Evolutionary conservation across 148 eudicot genomes (phyloP), one percentile per base, ranked within the genome.

Genomic region (Polygonum maritimum): DNA sequence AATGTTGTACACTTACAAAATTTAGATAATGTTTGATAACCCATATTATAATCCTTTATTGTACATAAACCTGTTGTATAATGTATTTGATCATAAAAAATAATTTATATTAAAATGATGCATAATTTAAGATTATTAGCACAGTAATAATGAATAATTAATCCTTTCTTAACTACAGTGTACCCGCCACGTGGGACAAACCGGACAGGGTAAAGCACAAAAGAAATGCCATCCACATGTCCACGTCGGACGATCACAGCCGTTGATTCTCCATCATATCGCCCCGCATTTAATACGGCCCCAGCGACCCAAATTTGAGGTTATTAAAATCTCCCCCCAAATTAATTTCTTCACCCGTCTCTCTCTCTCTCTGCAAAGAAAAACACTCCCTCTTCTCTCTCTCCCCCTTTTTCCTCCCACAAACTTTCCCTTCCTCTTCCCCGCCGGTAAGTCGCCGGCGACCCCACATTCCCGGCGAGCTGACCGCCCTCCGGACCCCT

Each of bases 271-370:
- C 1, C 71, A 14, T 67, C 44, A 5, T 5, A 26, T 54, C 26
- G 60, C 26, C 19, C 16, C 18, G 57, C 21, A 67, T 13, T 67
- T 22, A 67, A 67, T 67, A 38, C 7, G 10, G 5, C 52, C 75
- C 52, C 75, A 72, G 52, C 75, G 48, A 72, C 54, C 75, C 33
- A 72, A 41, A 9, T 41, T 44, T 48, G 75, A 72, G 35, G 36
- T 26, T 36, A 72, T 19, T 72, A 41, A 72, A 72, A 19, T 4
- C 52, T 19, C 39, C 49, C 39, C 49, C 51, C 33, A 11, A 22
- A 48, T 44, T 44, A 45, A 72, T 44, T 44, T 72, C 52, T 62
- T 72, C 75, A 72, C 45, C 75, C 45, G 35, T 41, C 52, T 12
- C 72, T 69, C 47, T 31, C 70, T 69, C 72, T 44, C 47, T 44